Evolutionary conservation across 2,329 filamentous ascomycete species (phyloP), one percentile per base, ranked within the genome.

Genomic region (Cladorrhinum sp.): DNA sequence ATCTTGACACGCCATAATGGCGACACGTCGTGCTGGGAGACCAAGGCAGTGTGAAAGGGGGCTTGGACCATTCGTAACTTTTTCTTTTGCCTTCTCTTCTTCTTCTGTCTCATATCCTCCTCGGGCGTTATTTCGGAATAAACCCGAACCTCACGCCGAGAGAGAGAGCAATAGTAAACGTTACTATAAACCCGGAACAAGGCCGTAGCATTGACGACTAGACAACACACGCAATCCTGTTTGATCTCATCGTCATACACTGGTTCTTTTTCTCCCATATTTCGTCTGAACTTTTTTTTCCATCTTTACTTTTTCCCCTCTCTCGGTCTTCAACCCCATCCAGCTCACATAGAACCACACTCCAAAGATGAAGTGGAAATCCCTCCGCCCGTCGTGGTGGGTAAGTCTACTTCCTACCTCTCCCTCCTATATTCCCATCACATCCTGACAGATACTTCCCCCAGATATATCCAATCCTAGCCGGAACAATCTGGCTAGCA

Each of bases 381-480:
- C 65, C 64, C 50, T 66, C 8, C 54, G 60, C 24, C 23, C 46
- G 10, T 54, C 55, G 20, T 58, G 36, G 55, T 60, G 63, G 65
- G 53, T 63, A 51, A 24, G 49, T 49, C 9, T 49, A 23, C 18
- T 24, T 14, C 36, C 20, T 63, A 65, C 51, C 51, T 58, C 49
- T 36, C 23, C 24, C 49, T 18, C 26, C 57, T 1, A 3, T 36
- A 14, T 14, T 18, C 14, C 20, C 23, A 58, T 21, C 18, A n/a
- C 46, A 58, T 42, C 48, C 42, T 33, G 42, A 54, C 58, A 54
- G 59, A n/a, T n/a, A n/a, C n/a, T n/a, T n/a, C 62, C 14, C 52
- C 46, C 65, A 82, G 88, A 75, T 88, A 61, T 80, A 92, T 33
- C 90, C 90, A 66, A 77, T 92, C 63, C 80, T 92, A 66, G 86